Evolutionary conservation across 2,329 filamentous ascomycete species (phyloP), one percentile per base, ranked within the genome.

Genomic region (Nigrospora sphaerica): DNA sequence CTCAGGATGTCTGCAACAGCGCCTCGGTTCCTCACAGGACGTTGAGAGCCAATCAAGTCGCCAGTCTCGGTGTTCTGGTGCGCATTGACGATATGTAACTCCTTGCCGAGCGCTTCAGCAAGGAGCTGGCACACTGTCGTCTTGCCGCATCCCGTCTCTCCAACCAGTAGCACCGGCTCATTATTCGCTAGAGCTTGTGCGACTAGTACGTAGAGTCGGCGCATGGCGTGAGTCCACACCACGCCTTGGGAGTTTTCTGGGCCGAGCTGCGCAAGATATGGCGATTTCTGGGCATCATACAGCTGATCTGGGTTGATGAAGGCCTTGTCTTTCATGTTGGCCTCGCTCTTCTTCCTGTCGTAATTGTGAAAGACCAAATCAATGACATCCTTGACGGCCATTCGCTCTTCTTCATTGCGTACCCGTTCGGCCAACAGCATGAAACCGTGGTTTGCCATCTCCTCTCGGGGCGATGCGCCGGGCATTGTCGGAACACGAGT

Each of bases 21-120:
- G 13, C 83, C 80, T 37, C 91, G 81, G 62, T 97, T 97, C 52
- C 95, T 80, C 18, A 97, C 80, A 4, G 93, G 93, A 49, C 93
- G 75, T 64, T 98, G 93, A 3, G 93, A 93, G 53, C 93, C 93
- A 54, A 99, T 97, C 12, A 99, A 74, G 64, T 99, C 93, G 14
- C 93, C 92, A 0, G 95, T 97, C 64, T 99, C 95, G 0, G 93
- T 91, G 54, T 98, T 99, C 56, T 97, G 92, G 65, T 99, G 95
- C 3, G 95, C 93, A 61, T 98, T 99, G 59, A 98, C 85, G 55
- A 92, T 93, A 54, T 91, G 83, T 35, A 99, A 71, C 52, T 87
- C 73, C 57, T 85, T 89, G 14, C 75, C 72, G 51, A 88, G 77
- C 4, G 88, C 85, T 58, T 95, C 86, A 3, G 93, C 90, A 45